Evolutionary conservation across 2,329 filamentous ascomycete species (phyloP), one percentile per base, ranked within the genome.

Genomic region (Aureobasidium leucospermi): DNA sequence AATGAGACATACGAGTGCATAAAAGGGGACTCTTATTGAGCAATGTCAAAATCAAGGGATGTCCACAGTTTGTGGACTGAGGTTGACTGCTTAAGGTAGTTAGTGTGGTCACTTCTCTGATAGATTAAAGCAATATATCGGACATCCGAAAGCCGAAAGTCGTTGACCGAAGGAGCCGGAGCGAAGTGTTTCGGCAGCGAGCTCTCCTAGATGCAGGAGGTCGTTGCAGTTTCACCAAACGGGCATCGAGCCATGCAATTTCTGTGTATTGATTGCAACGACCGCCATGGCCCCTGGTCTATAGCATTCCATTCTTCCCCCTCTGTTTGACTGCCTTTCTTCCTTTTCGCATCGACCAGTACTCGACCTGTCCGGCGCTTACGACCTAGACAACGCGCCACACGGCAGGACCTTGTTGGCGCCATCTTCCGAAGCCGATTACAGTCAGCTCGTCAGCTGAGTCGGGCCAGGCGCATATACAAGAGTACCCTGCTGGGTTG

Each of bases 371-470:
- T 38, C 47, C 19, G 48, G 36, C 47, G 19, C 34, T 52, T 28
- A 52, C 23, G 34, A 39, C 15, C 15, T 7, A 7, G 1, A 55
- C 4, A 8, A 46, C 10, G 52, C 52, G 51, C 38, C 51, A 43
- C 52, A 29, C 52, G 52, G 52, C 52, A 56, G 52, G 52, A 38
- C 52, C 52, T 56, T 36, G 41, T 43, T 28, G 52, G 41, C 52
- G 52, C 11, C 15, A 10, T 19, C 34, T 16, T 8, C 38, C 6
- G 13, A 38, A 29, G 41, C 41, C 41, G 8, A 11, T 45, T 29
- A n/a, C 52, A 38, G 41, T 56, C 52, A 56, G 52, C 52, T 56
- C 28, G 31, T 56, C 52, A 56, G 52, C 52, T 56, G 29, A 56
- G 52, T 38, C 39, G 34, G 29, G 13, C 19, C 19, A 34, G 36